phyloP scores from a whole-genome alignment of 1,284 basidiomycete species.

The Mycocalia duriaeana region DNA sequence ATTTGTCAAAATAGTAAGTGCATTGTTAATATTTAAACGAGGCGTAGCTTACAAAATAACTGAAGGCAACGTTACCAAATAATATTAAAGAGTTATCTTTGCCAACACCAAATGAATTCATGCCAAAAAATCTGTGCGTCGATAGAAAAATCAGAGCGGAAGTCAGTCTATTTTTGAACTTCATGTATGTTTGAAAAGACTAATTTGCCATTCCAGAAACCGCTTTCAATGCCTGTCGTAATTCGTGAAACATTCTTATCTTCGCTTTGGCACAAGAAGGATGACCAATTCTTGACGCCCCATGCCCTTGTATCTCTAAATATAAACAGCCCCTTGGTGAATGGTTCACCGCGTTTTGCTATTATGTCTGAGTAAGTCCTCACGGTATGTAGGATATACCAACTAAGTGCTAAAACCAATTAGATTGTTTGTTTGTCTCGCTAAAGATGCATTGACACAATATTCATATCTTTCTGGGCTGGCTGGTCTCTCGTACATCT shows the following conservation, averaged over 20 bases:
- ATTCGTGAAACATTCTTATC: slow-evolving; percentile 70
- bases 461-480: slow-evolving; percentile 92
- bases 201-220: no score
- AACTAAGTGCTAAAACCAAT: slow-evolving; percentile 6
- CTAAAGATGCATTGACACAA: slow-evolving; percentile 87
- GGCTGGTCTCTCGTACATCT: slow-evolving; percentile 81
- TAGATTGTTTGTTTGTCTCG: slow-evolving; percentile 83
- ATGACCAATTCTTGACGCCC: slow-evolving; percentile 93
- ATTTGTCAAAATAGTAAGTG: slow-evolving; percentile 58
- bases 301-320: slow-evolving; percentile 75
- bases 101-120: slow-evolving; percentile 86
- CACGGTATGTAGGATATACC: slow-evolving; percentile 2
- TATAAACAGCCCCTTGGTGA: slow-evolving; percentile 47
- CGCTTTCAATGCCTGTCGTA: slow-evolving; percentile 69
- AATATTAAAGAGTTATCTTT: slow-evolving; percentile 68
- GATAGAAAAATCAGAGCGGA: slow-evolving; percentile 63
- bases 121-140: slow-evolving; percentile 84
- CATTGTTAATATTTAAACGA: no score
- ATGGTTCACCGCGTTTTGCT: slow-evolving; percentile 49
- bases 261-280: slow-evolving; percentile 91
- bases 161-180: no score
- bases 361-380: slow-evolving; percentile 58
- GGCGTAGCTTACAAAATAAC: no score
- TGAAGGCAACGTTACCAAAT: slow-evolving; percentile 58
- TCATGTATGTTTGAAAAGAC: no score